Conservation (phyloP, 768 basidiomycete genomes). For the Mycena sanguinolenta region DNA sequence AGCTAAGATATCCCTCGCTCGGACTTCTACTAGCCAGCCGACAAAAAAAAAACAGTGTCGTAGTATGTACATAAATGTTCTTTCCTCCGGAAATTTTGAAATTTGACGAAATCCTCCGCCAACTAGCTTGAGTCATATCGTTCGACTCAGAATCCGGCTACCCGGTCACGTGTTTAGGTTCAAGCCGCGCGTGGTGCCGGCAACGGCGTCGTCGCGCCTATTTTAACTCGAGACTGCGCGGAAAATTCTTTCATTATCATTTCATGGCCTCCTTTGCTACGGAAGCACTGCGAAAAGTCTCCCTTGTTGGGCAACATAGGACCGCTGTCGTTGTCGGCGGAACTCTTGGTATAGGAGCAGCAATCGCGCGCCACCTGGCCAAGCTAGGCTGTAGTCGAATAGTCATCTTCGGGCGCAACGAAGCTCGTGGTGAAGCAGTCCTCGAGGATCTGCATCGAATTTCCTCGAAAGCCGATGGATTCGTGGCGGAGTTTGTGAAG, state of each 20-base stretch:
- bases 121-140: no score
- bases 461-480: not conserved
- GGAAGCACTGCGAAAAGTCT: not conserved
- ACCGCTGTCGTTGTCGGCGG: slow-evolving; percentile 23
- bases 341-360: slow-evolving; percentile 21
- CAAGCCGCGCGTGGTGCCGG: not conserved
- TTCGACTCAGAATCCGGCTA: no score
- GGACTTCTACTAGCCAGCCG: no score
- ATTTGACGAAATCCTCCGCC: no score
- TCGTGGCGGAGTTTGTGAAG: slow-evolving; percentile 14
- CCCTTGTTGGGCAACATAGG: slow-evolving; percentile 11
- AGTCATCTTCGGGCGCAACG: slow-evolving; percentile 16
- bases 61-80: no score
- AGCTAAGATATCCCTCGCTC: no score
- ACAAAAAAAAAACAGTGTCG: no score
- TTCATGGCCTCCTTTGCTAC: slow-evolving; percentile 8
- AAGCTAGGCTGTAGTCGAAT: slow-evolving; percentile 19
- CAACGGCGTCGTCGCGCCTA: no score
- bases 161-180: no score
- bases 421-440: not conserved
- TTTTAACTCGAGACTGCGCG: no score
- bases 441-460: not conserved
- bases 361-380: slow-evolving; percentile 8
- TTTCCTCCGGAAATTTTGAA: no score
- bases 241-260: not conserved